Conservation (phyloP, 2,329 filamentous ascomycete genomes). For the Claviceps paspali region DNA sequence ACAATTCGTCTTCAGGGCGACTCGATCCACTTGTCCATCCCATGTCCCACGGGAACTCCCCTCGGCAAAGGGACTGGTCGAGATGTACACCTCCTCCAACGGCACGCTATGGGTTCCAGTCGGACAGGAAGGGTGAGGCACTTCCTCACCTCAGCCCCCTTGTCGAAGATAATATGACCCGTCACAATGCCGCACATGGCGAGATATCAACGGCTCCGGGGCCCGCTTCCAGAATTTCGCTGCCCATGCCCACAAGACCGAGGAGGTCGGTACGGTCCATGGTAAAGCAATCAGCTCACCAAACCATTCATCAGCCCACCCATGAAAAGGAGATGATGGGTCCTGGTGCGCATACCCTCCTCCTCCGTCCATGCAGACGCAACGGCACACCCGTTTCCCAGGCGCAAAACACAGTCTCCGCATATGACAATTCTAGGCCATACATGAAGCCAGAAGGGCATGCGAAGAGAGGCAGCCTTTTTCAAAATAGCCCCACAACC, state of each 20-base stretch:
- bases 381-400: not conserved
- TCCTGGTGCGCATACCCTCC: not conserved
- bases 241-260: not conserved
- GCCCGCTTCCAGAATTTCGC: not conserved
- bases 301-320: not conserved
- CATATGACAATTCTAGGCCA: too few relatives aligned
- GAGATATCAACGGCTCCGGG: not conserved
- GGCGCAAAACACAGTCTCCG: not conserved
- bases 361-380: not conserved
- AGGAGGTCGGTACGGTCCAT: not conserved
- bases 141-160: not conserved
- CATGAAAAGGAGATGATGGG: not conserved
- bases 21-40: not conserved
- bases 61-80: not conserved
- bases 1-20: not conserved
- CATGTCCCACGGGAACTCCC: not conserved
- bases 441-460: too few relatives aligned
- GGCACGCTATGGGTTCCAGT: not conserved
- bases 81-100: not conserved
- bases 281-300: not conserved
- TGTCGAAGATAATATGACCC: not conserved
- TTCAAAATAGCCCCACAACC: too few relatives aligned
- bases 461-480: too few relatives aligned
- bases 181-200: too few relatives aligned
- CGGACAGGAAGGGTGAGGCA: not conserved